These are phyloP conservation scores for Fusarium camptoceras DNA, from an alignment of 2,329 filamentous ascomycete genomes.

Conservation along the genomic window DNA sequence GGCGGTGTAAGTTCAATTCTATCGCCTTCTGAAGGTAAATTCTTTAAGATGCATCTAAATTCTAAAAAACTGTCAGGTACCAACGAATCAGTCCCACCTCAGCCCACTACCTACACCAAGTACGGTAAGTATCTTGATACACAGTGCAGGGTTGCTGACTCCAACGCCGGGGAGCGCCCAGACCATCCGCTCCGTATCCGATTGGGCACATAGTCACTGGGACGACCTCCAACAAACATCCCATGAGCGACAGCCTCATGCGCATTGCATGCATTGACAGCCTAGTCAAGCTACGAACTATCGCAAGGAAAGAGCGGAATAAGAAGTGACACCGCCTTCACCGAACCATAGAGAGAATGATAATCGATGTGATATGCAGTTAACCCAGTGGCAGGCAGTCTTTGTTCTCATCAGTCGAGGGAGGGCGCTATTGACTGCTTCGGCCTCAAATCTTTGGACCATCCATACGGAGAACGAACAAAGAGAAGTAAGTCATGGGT, in stretches of 20 bases:
- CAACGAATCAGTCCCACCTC: slow-evolving; percentile 30
- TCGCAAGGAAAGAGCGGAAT: slow-evolving; percentile 30
- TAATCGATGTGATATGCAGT: background rate
- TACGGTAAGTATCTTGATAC: slow-evolving; percentile 20
- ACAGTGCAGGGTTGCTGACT: slow-evolving; percentile 42
- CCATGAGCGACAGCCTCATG: slow-evolving; percentile 45
- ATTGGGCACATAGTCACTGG: slow-evolving; percentile 41
- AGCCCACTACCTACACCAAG: slow-evolving; percentile 24
- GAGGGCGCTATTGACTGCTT: slow-evolving; percentile 28
- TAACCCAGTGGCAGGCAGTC: slow-evolving; percentile 13
- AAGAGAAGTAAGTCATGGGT: slow-evolving; percentile 17
- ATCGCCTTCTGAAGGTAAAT: slow-evolving; percentile 29
- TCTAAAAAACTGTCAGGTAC: slow-evolving; percentile 24
- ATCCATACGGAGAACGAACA: slow-evolving; percentile 22
- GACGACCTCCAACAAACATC: slow-evolving; percentile 46
- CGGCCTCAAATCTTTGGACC: slow-evolving; percentile 18
- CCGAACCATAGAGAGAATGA: slow-evolving; percentile 6
- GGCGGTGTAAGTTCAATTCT: slow-evolving; percentile 24
- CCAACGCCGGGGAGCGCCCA: slow-evolving; percentile 31
- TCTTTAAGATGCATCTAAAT: slow-evolving; percentile 16
- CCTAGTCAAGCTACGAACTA: slow-evolving; percentile 33
- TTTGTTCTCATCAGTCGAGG: slow-evolving; percentile 21
- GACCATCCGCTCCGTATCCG: slow-evolving; percentile 42
- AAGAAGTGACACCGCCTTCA: slow-evolving; percentile 22
- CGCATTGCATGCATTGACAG: slow-evolving; percentile 47